Evolutionary conservation across 83 land plant genomes (phyloP), one percentile per base, ranked within the genome.

Genomic region (Picea abies): DNA sequence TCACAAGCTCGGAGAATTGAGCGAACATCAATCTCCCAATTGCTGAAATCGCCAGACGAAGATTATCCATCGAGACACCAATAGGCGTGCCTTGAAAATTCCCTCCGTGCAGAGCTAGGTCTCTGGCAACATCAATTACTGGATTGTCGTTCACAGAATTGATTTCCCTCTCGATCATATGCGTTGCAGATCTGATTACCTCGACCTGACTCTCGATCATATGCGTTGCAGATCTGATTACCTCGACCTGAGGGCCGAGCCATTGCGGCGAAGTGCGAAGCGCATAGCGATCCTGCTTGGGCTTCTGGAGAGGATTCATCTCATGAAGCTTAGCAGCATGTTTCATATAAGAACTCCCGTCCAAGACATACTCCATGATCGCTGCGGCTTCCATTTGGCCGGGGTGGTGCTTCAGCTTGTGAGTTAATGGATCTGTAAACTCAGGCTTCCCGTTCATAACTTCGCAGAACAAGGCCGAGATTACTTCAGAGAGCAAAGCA

Each of bases 81-180:
- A 92, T 92, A 3, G 94, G 92, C 23, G 94, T 92, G 26, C 94
- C 94, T 62, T 92, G 94, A 82, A 92, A 92, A 79, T 92, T 92
- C 4, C 94, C 94, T 0, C 94, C 94, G 61, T 92, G 93, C 1
- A 91, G 78, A 5, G 91, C 91, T 85, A 76, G 85, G 87, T 87
- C 83, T 70, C 93, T 73, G 4, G 88, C 82, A 32, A 89, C 91
- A 47, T 91, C 93, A 32, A 71, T 71, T 3, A 71, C 5, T 7
- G 76, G 86, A 91, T 90, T 90, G 70, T 90, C 93, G 70, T 91
- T 91, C 60, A 91, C 93, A 16, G 93, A 91, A 84, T 91, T 91
- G 76, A 91, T 91, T 85, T 91, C 93, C 39, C 93, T 15, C 81
- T 91, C 87, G 76, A 91, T 91, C 66, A 86, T 82, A 10, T 86